Conservation (phyloP, 2,329 filamentous ascomycete species). For the Cladophialophora bantiana region DNA sequence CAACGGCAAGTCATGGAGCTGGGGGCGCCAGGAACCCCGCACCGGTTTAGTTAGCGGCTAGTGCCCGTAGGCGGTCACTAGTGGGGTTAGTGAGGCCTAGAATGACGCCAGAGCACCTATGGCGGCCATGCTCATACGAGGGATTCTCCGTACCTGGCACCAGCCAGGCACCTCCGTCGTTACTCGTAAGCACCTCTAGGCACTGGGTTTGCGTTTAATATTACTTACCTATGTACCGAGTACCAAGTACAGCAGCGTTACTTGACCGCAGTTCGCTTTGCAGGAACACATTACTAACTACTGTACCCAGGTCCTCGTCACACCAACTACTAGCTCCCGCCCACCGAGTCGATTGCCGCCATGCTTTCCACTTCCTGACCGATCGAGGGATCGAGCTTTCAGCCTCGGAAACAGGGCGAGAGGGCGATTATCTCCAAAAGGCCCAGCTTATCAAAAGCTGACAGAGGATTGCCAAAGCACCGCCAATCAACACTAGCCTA, state of each 20-base stretch:
- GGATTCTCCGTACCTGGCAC: background rate
- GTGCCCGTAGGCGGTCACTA: background rate
- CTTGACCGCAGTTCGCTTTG: background rate
- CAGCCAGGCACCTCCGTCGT: background rate
- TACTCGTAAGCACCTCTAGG: no score
- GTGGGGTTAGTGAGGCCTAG: background rate
- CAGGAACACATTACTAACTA: background rate
- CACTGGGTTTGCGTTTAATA: no score
- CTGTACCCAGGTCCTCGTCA: no score
- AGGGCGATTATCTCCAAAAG: background rate
- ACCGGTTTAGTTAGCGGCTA: background rate
- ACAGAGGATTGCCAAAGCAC: slow-evolving; percentile 30
- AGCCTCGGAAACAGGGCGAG: background rate
- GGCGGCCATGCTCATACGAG: background rate
- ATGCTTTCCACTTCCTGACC: background rate
- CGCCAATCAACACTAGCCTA: slow-evolving; percentile 20
- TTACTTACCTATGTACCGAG: background rate
- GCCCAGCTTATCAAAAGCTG: slow-evolving; percentile 36
- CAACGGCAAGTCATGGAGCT: background rate
- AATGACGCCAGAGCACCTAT: slow-evolving; percentile 7
- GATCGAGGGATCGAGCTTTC: background rate
- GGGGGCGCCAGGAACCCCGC: background rate
- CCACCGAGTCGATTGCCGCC: background rate
- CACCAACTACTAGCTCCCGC: background rate
- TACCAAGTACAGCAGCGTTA: slow-evolving; percentile 1